Evolutionary conservation across 176 grass and related monocot genomes (phyloP).

Genomic region (Puya raimondii): DNA sequence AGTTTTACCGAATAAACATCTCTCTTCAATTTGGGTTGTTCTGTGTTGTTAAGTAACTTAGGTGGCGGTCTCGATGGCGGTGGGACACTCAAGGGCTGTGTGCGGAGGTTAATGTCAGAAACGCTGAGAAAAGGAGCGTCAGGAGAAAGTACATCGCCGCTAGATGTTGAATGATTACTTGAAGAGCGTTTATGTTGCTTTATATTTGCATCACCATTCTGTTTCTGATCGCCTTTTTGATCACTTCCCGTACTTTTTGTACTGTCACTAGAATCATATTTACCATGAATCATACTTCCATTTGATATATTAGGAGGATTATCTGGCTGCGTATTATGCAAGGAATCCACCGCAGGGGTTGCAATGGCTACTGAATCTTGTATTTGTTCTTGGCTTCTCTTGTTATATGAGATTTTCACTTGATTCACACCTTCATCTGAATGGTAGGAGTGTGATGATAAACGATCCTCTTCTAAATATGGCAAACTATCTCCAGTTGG

Average conservation of each 20-base stretch:
- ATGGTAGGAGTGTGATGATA: slow-evolving; percentile 40
- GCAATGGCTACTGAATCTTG: slow-evolving; percentile 40
- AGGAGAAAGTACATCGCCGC: slow-evolving; percentile 31
- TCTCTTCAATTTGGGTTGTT: slow-evolving; percentile 18
- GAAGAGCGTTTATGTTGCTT: slow-evolving; percentile 20
- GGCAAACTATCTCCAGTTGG: slow-evolving; percentile 29
- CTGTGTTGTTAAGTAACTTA: slow-evolving; percentile 39
- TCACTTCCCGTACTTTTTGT: slow-evolving; percentile 23
- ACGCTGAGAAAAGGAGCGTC: slow-evolving; percentile 53
- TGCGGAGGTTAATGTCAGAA: slow-evolving; percentile 38
- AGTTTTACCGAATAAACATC: slow-evolving; percentile 13
- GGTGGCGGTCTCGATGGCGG: slow-evolving; percentile 42
- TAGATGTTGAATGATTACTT: slow-evolving; percentile 53
- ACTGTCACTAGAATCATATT: slow-evolving; percentile 22
- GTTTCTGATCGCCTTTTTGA: slow-evolving; percentile 19
- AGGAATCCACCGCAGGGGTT: slow-evolving; percentile 39
- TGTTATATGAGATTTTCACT: slow-evolving; percentile 71
- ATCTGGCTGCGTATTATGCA: slow-evolving; percentile 26
- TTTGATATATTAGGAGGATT: slow-evolving; percentile 14
- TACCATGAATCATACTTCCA: slow-evolving; percentile 23
- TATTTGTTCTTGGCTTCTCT: slow-evolving; percentile 21
- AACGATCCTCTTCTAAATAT: slow-evolving; percentile 37
- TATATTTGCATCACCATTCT: slow-evolving; percentile 31
- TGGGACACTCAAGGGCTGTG: slow-evolving; percentile 40
- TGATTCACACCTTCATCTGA: slow-evolving; percentile 30